phyloP scores from a whole-genome alignment of 2,329 filamentous ascomycete species.

The Cladosporium austrohemisphaericum region DNA sequence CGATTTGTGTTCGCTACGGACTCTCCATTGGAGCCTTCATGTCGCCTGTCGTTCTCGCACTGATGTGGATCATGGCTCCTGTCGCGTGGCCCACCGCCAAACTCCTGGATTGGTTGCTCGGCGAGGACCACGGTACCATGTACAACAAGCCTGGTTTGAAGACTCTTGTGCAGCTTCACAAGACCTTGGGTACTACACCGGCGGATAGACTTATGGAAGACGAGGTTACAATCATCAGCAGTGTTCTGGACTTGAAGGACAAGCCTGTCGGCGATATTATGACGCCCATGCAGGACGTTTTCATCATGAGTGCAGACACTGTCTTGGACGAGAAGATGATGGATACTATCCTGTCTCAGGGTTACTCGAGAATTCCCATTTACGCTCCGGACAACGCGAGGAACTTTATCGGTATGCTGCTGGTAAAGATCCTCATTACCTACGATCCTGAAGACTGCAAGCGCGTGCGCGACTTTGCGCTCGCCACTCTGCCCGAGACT shows the following conservation, averaged over 20 bases:
- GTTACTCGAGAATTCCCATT: conserved; percentile 94
- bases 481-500: conserved; percentile 93
- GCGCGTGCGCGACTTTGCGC: conserved; percentile 80
- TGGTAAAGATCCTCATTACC: conserved; percentile 98
- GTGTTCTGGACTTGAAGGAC: conserved; percentile 91
- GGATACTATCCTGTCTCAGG: conserved; percentile 86
- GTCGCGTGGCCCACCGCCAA: conserved; percentile 94
- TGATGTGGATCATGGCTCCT: conserved; percentile 91
- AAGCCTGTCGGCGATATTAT: conserved; percentile 94
- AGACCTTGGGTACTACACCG: conserved; percentile 78
- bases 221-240: conserved; percentile 97
- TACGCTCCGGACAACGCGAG: conserved; percentile 76
- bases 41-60: conserved; percentile 75
- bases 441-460: conserved; percentile 94
- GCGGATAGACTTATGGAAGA: conserved; percentile 89
- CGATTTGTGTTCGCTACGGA: conserved; percentile 91
- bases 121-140: conserved; percentile 89
- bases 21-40: conserved; percentile 92
- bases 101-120: conserved; percentile 86
- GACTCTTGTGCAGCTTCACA: conserved; percentile 91
- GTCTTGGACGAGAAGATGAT: conserved; percentile 90
- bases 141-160: conserved; percentile 99
- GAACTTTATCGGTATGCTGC: conserved; percentile 95
- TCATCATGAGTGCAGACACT: conserved; percentile 92
- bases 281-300: conserved; percentile 98